Conservation (phyloP, 2,329 filamentous ascomycete genomes). For the Botrytis fabae region DNA sequence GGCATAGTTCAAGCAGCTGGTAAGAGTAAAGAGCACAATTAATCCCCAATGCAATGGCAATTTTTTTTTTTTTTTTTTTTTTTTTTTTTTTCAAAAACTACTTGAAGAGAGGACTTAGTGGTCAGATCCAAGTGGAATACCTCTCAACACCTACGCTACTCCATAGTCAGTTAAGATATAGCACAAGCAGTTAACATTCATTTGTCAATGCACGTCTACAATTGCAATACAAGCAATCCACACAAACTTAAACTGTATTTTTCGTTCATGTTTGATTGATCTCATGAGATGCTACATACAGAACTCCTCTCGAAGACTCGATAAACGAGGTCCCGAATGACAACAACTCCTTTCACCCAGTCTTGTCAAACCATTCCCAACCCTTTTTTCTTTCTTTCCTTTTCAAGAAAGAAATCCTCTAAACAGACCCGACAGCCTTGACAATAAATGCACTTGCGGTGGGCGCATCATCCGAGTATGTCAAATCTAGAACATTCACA, state of each 20-base stretch:
- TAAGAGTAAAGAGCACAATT: background rate
- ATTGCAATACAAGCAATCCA: too few species aligned
- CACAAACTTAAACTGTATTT: too few species aligned
- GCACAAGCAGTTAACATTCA: too few species aligned
- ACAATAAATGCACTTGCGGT: constrained; percentile 44
- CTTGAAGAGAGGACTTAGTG: background rate
- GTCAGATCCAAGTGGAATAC: background rate
- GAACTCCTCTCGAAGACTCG: background rate
- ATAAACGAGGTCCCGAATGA: background rate
- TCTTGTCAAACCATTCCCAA: background rate
- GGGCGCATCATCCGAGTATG: constrained; percentile 44
- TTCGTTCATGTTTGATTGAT: too few species aligned
- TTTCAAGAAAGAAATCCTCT: background rate
- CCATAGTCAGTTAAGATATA: too few species aligned
- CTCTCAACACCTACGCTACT: background rate
- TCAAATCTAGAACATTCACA: constrained; percentile 44
- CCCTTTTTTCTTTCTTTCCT: background rate
- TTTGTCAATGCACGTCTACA: too few species aligned
- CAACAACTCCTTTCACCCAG: background rate
- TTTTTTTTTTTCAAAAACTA: background rate
- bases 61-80: background rate
- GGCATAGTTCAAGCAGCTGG: background rate
- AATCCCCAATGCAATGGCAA: background rate
- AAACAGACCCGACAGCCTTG: constrained; percentile 6
- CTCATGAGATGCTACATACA: background rate